phyloP scores from a whole-genome alignment of 192 early-diverging fungal genomes.

The Backusella tarrabulga region DNA sequence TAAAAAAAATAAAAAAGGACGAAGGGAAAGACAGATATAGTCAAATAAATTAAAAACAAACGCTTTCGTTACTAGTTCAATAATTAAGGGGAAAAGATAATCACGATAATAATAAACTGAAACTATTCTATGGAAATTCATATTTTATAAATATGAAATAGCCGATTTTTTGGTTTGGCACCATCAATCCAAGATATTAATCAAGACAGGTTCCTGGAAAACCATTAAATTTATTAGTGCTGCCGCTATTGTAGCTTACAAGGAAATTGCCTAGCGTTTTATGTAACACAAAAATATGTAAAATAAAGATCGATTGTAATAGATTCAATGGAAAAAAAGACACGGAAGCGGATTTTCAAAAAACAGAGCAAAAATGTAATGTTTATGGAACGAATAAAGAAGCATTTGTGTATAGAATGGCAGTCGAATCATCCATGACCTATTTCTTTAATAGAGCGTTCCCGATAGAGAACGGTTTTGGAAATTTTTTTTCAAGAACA shows the following conservation, averaged over 20 bases:
- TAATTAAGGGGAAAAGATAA: neutral
- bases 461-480: conserved; percentile 4
- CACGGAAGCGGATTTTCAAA: neutral
- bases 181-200: neutral
- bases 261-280: neutral
- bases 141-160: neutral
- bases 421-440: neutral
- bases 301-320: neutral
- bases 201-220: neutral
- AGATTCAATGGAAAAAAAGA: neutral
- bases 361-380: neutral
- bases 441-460: conserved; percentile 8
- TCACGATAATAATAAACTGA: neutral
- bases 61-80: neutral
- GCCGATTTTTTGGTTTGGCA: neutral
- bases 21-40: neutral
- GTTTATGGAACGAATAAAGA: conserved; percentile 6
- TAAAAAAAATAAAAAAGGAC: no score
- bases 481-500: conserved; percentile 7
- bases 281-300: neutral
- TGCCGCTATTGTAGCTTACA: neutral
- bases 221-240: neutral
- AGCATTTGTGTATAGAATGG: conserved; percentile 5
- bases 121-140: neutral
- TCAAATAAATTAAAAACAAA: neutral